Base-by-base conservation (phyloP, 2,329 filamentous ascomycete genomes). In the Aureobasidium melanogenum region DNA sequence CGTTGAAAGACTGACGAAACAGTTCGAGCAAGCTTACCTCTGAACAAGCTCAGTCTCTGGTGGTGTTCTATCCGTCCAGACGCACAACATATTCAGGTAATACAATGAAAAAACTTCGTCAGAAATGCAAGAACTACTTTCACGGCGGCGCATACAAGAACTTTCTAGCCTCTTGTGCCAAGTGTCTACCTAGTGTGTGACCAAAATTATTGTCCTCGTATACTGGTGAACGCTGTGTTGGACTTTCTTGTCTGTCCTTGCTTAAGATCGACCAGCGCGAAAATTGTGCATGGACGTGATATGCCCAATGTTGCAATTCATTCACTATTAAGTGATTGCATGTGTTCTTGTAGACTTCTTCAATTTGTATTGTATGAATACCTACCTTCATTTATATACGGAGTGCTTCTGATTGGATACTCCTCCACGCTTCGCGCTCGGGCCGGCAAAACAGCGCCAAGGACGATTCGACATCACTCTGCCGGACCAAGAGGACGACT, bases 381-480 rank as follows among this genome's bases (percentile, higher is more conserved):
- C 6, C 10, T 26, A 28, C 14, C 10, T 28, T 5, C n/a, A 41
- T 28, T 55, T 55, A 43, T 43, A n/a, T 55, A 17, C 26, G 17
- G 24, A 26, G n/a, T 56, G 52, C 38, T 44, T 34, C 52, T 44
- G 36, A 56, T 56, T 56, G 52, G 38, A 36, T 17, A 9, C 8
- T 17, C 7, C 44, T 47, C 44, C 44, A 28, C 44, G 44, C 44
- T 47, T 47, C 17, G 51, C 46, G 46, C 46, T 41, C 51, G 34
- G 34, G 36, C 34, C 51, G 34, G 44, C 44, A 19, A 28, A 41
- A 54, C 51, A 28, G 36, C 51, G 51, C 51, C 51, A 54, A 54
- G 51, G 12, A 51, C 48, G 48, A 51, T 38, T 51, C 48, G 48
- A 54, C 50, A 54, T 54, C 50, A 41, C 50, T 54, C 50, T 28